Conservation (phyloP, 306 rosid genomes). For the Sicyos edulis region DNA sequence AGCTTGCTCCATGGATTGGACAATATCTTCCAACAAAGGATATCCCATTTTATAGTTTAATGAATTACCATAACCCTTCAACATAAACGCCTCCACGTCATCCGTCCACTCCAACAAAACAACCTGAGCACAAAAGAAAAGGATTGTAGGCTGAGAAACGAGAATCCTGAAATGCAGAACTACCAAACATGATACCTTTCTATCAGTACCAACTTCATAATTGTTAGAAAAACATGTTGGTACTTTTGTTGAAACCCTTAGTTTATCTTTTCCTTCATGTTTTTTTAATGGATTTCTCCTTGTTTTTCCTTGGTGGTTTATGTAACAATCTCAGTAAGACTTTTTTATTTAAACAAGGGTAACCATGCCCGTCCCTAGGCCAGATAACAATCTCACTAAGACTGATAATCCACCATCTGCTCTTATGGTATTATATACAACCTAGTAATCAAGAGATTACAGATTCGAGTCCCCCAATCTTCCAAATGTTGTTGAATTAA, state of each 20-base stretch:
- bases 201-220: neutral
- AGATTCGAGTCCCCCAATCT: too few relatives aligned
- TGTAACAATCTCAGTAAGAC: slow-evolving; percentile 21
- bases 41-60: slow-evolving; percentile 78
- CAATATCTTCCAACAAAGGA: slow-evolving; percentile 71
- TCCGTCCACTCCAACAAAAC: slow-evolving; percentile 82
- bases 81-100: slow-evolving; percentile 64
- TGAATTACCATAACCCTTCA: slow-evolving; percentile 87
- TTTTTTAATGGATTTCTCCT: neutral
- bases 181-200: neutral
- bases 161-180: slow-evolving; percentile 5
- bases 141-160: slow-evolving; percentile 2
- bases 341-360: too few relatives aligned
- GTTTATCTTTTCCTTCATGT: neutral
- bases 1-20: slow-evolving; percentile 71
- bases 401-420: too few relatives aligned
- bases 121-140: slow-evolving; percentile 35
- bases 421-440: too few relatives aligned
- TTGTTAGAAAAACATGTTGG: neutral
- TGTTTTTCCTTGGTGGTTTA: neutral
- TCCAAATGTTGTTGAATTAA: too few relatives aligned
- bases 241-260: neutral
- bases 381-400: too few relatives aligned
- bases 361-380: too few relatives aligned
- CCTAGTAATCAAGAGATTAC: too few relatives aligned